phyloP scores from a whole-genome alignment of 495 filamentous ascomycete genomes.

The Copromyces sp. region DNA sequence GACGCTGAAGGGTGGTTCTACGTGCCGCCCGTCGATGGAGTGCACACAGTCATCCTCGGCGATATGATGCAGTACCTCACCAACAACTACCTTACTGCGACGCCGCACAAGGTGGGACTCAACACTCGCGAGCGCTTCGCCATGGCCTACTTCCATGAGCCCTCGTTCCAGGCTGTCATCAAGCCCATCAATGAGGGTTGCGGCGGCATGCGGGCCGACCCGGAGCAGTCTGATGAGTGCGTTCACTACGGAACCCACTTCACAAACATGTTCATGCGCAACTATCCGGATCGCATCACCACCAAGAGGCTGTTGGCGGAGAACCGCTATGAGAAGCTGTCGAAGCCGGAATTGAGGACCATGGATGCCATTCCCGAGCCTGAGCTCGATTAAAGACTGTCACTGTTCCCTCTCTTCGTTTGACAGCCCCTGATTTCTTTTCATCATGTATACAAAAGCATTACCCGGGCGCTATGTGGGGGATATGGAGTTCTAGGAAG shows the following conservation, averaged over 20 bases:
- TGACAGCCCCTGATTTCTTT: background rate
- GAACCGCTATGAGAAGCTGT: slow-evolving; percentile 16
- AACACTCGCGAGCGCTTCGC: slow-evolving; percentile 33
- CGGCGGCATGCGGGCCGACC: slow-evolving; percentile 3
- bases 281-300: slow-evolving; percentile 37
- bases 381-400: background rate
- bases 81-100: slow-evolving; percentile 28
- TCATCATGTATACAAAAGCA: background rate
- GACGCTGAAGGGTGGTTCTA: slow-evolving; percentile 34
- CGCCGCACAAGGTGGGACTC: slow-evolving; percentile 37
- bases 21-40: slow-evolving; percentile 27
- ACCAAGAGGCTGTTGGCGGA: slow-evolving; percentile 25
- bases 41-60: slow-evolving; percentile 35
- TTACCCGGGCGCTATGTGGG: background rate
- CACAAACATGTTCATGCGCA: slow-evolving; percentile 40
- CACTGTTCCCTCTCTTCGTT: background rate
- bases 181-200: slow-evolving; percentile 23
- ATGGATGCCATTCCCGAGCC: slow-evolving; percentile 10
- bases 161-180: slow-evolving; percentile 33
- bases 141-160: slow-evolving; percentile 39
- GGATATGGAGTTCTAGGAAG: background rate
- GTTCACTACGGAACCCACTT: slow-evolving; percentile 41
- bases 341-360: slow-evolving; percentile 16
- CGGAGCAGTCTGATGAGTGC: slow-evolving; percentile 9
- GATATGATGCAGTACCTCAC: slow-evolving; percentile 42